Conservation (phyloP, 805 yeast genomes). For the Yarrowia phangngaensis region DNA sequence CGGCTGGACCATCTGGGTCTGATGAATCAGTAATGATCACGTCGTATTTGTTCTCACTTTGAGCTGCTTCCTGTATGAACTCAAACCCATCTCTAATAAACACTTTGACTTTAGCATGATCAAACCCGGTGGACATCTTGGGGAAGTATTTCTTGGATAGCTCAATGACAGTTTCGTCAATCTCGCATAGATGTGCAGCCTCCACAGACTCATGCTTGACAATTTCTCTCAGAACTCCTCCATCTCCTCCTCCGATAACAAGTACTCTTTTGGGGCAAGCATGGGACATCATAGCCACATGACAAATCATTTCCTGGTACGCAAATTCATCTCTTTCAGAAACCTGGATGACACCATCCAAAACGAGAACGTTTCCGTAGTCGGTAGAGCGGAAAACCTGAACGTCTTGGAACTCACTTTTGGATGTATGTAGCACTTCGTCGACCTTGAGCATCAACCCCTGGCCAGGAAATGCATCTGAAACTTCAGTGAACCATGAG, state of each 20-base stretch:
- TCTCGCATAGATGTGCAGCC: conserved; percentile 75
- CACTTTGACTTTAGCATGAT: conserved; percentile 62
- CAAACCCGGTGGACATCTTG: conserved; percentile 62
- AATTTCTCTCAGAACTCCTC: conserved; percentile 87
- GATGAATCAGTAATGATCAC: conserved; percentile 88
- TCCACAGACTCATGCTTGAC: conserved; percentile 65
- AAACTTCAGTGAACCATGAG: conserved; percentile 96
- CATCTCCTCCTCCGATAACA: conserved; percentile 95
- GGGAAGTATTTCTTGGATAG: conserved; percentile 71
- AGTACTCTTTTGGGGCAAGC: conserved; percentile 68
- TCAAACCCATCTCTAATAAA: conserved; percentile 80
- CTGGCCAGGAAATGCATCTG: conserved; percentile 99
- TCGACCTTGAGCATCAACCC: conserved; percentile 90
- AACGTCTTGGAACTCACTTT: conserved; percentile 82
- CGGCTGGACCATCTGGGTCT: conserved; percentile 96
- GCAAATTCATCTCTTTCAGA: conserved; percentile 92
- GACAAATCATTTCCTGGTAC: conserved; percentile 88
- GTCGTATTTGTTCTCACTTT: conserved; percentile 52
- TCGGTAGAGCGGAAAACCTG: conserved; percentile 68
- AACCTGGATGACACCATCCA: conserved; percentile 87
- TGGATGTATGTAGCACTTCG: conserved; percentile 76
- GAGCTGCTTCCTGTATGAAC: conserved; percentile 49
- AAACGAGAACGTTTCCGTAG: conserved; percentile 83
- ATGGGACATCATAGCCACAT: conserved; percentile 76
- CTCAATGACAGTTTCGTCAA: conserved; percentile 76